Evolutionary conservation across 2,329 filamentous ascomycete species (phyloP), one percentile per base, ranked within the genome.

Genomic region (Ilyonectria destructans): DNA sequence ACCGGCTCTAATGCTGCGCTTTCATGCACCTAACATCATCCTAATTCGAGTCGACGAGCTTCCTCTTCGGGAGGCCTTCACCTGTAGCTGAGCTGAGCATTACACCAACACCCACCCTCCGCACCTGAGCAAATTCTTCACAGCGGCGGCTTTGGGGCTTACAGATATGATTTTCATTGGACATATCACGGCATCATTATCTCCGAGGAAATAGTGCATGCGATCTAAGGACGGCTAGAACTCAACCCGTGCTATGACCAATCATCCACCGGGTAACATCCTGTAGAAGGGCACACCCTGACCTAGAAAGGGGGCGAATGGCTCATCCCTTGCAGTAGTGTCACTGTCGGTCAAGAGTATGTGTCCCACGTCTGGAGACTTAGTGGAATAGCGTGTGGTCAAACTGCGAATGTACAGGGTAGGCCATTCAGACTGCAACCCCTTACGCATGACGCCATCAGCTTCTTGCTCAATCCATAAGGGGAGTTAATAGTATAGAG

Each of bases 11-110:
- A 13, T 17, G 33, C 45, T 33, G 35, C 55, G 12, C 46, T 29
- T 17, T 19, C 4, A 21, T 5, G 26, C 45, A 57, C 57, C 51
- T 56, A 31, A 58, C 45, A 61, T 45, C 33, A 9, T 46, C 58
- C 33, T 61, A 37, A 21, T 56, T 55, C 51, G 23, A 51, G 45
- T 52, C 43, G 51, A 57, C 31, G 9, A 43, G 31, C 52, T 58
- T 40, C 26, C 6, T n/a, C 15, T 57, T 4, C 17, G 37, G 23
- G 43, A 43, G 46, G 26, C 29, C 29, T 48, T 3, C 8, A 54
- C 40, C 40, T 29, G 49, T 55, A 37, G 9, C 37, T 17, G 12
- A 37, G 33, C 17, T 37, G 29, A 49, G 45, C 46, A 48, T 35
- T 58, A 58, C 45, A 45, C 35, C 23, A 40, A 21, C 49, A 17